Conservation (phyloP, 2,329 filamentous ascomycete species). For the Neoarthrinium moseri region DNA sequence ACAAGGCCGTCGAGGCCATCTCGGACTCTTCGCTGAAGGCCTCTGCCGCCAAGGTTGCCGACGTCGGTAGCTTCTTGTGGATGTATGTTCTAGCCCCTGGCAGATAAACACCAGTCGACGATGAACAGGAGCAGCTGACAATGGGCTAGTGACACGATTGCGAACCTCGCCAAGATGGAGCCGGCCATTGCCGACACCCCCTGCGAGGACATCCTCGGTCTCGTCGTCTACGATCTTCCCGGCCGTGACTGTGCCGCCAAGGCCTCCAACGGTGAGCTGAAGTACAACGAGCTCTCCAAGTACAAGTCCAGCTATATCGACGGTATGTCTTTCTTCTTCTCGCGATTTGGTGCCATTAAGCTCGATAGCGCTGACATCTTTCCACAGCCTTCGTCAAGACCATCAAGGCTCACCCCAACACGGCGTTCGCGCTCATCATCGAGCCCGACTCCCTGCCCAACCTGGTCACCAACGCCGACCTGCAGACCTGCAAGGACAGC, state of each 20-base stretch:
- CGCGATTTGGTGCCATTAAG: no score
- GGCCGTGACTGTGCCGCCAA: conserved; percentile 60
- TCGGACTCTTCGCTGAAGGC: conserved; percentile 50
- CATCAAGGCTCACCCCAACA: conserved; percentile 43
- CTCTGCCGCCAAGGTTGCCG: conserved; percentile 49
- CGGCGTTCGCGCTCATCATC: conserved; percentile 44
- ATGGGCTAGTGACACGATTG: conserved; percentile 40
- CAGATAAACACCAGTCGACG: conserved; percentile 20
- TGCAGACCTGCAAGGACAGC: conserved; percentile 48
- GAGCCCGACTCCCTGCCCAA: conserved; percentile 60
- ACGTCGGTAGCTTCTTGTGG: conserved; percentile 56
- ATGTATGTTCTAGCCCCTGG: conserved; percentile 33
- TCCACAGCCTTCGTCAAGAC: conserved; percentile 37
- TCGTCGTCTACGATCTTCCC: conserved; percentile 59
- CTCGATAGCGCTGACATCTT: neutral
- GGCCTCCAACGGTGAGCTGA: conserved; percentile 59
- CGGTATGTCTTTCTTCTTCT: conserved; percentile 17
- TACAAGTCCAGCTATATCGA: conserved; percentile 57
- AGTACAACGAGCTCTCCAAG: conserved; percentile 45
- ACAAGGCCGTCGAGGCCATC: conserved; percentile 23
- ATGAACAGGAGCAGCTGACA: neutral
- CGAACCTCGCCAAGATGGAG: conserved; percentile 49
- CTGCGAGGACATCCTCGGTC: conserved; percentile 37
- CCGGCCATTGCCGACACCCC: conserved; percentile 46
- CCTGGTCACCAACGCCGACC: conserved; percentile 55